Percentiles rank a stretch among this genome's conserved stretches.
These are phyloP conservation scores for Chalciporus sp. DNA, from an alignment of 1,284 basidiomycete species.

Conservation along the genomic window DNA sequence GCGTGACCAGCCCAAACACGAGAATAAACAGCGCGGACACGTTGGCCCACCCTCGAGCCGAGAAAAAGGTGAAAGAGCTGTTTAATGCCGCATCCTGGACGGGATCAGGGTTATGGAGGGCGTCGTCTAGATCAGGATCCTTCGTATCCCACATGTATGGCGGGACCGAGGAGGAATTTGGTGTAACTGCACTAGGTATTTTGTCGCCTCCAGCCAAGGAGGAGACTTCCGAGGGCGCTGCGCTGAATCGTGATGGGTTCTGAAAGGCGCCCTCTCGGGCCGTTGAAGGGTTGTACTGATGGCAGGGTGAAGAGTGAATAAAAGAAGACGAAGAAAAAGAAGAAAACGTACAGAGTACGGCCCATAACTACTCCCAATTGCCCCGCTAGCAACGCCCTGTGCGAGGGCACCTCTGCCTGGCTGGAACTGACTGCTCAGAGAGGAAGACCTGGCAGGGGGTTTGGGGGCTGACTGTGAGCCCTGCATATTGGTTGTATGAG, in stretches of 20 bases:
- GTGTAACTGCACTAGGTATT: conserved; percentile 25
- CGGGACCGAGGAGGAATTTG: conserved; percentile 51
- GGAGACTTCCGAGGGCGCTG: conserved; percentile 59
- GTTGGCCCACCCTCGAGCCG: conserved; percentile 75
- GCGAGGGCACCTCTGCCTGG: conserved; percentile 56
- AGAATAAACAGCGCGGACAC: conserved; percentile 61
- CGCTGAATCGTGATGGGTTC: conserved; percentile 58
- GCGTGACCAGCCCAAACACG: conserved; percentile 58
- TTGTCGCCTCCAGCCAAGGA: conserved; percentile 47
- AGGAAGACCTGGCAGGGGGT: conserved; percentile 32
- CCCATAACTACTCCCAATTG: conserved; percentile 74
- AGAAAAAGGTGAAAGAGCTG: conserved; percentile 63
- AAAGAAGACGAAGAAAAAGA: conserved; percentile 4
- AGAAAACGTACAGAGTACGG: conserved; percentile 69
- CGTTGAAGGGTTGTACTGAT: conserved; percentile 61
- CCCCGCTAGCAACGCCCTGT: conserved; percentile 71
- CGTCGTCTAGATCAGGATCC: conserved; percentile 78
- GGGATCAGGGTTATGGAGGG: conserved; percentile 75
- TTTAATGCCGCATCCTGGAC: conserved; percentile 58
- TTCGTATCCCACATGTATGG: conserved; percentile 71
- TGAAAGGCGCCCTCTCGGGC: conserved; percentile 45
- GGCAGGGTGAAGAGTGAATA: conserved; percentile 5
- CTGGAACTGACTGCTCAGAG: conserved; percentile 36
- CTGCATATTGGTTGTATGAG: conserved; percentile 36
- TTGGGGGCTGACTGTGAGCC: conserved; percentile 33